These are phyloP conservation scores for Hysterangium stoloniferum DNA, from an alignment of 768 basidiomycete genomes.

Conservation along the genomic window DNA sequence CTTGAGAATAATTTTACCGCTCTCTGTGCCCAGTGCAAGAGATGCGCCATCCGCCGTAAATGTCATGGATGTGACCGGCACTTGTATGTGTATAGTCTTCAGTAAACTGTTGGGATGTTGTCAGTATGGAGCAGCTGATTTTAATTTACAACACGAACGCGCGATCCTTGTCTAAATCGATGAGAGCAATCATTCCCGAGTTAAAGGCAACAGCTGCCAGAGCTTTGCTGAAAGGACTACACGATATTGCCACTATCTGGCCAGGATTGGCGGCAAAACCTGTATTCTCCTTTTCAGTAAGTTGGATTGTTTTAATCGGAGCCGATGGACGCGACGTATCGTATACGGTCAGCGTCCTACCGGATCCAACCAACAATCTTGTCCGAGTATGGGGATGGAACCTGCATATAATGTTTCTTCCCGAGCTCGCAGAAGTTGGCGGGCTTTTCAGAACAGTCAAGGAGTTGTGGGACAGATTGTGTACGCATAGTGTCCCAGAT, in stretches of 20 bases:
- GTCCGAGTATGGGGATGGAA: conserved; percentile 63
- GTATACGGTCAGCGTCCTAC: conserved; percentile 49
- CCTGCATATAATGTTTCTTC: conserved; percentile 27
- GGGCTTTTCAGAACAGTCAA: conserved; percentile 50
- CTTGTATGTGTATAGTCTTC: conserved; percentile 47
- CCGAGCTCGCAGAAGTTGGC: conserved; percentile 30
- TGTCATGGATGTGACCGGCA: conserved; percentile 46
- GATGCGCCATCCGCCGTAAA: conserved; percentile 67
- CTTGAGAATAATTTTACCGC: conserved; percentile 53
- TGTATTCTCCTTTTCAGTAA: conserved; percentile 30
- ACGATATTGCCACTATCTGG: conserved; percentile 47
- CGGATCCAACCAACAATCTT: conserved; percentile 47
- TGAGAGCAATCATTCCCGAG: conserved; percentile 45
- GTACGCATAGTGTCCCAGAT: conserved; percentile 42
- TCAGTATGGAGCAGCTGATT: not conserved
- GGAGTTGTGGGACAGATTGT: conserved; percentile 49
- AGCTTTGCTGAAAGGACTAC: conserved; percentile 73
- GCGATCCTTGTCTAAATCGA: conserved; percentile 73
- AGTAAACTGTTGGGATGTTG: conserved; percentile 53
- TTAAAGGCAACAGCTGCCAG: conserved; percentile 52
- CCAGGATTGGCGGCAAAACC: conserved; percentile 24
- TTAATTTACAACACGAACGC: conserved; percentile 33
- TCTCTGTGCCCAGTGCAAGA: conserved; percentile 57
- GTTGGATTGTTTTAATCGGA: conserved; percentile 43
- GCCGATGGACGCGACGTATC: conserved; percentile 52